Evolutionary conservation across 768 basidiomycete species (phyloP).

Genomic region (Lentinula aciculospora): DNA sequence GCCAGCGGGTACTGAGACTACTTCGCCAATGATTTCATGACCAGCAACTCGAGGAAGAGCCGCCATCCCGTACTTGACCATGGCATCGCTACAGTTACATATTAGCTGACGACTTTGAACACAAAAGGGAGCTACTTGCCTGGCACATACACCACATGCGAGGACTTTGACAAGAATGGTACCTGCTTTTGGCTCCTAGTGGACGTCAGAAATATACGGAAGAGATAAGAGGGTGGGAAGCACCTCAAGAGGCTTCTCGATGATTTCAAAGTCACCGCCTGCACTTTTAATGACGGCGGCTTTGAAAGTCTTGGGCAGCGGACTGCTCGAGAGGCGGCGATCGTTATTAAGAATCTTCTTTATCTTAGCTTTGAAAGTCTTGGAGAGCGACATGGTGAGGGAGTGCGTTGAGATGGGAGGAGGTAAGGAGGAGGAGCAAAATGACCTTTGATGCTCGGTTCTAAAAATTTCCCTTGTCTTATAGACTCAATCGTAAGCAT

Average conservation of each 20-base stretch:
- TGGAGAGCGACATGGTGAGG: neutral
- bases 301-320: conserved; percentile 1
- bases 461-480: neutral
- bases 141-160: conserved; percentile 1
- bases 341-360: neutral
- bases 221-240: neutral
- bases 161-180: neutral
- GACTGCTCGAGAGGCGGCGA: neutral
- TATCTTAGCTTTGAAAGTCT: neutral
- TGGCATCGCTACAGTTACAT: neutral
- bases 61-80: neutral
- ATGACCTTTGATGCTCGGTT: neutral
- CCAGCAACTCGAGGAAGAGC: neutral
- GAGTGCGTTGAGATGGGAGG: neutral
- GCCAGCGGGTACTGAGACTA: neutral
- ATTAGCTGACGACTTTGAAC: neutral
- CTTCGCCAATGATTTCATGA: neutral
- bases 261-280: conserved; percentile 1
- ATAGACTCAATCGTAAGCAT: neutral
- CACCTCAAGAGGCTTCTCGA: conserved; percentile 1
- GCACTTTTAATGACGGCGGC: neutral
- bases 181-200: neutral
- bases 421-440: neutral
- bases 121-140: neutral
- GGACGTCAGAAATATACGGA: neutral